Conservation (phyloP, 228 moss, liverwort and hornwort genomes). For the Sphagnum fallax region DNA sequence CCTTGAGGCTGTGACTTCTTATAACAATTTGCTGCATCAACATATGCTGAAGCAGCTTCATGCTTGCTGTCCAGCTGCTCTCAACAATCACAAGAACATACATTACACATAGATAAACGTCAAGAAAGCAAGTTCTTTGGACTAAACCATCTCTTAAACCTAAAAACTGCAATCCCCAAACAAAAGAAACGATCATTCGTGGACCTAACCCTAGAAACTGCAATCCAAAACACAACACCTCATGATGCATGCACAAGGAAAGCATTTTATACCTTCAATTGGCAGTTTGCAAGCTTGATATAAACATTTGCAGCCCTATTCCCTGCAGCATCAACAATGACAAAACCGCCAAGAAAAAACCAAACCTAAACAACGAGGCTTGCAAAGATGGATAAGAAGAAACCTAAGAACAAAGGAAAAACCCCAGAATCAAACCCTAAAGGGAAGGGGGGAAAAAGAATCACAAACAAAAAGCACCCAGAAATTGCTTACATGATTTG, state of each 20-base stretch:
- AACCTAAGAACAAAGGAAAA: background rate
- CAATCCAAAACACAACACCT: too few relatives aligned
- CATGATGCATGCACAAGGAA: too few relatives aligned
- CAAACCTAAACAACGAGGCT: background rate
- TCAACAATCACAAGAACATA: background rate
- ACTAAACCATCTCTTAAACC: too few relatives aligned
- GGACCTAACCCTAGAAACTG: too few relatives aligned
- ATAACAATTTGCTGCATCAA: constrained; percentile 95
- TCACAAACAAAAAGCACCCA: constrained; percentile 12
- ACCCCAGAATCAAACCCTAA: background rate
- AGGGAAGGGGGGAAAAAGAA: background rate
- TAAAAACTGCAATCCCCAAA: too few relatives aligned
- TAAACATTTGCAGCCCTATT: constrained; percentile 2
- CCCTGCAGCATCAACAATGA: background rate
- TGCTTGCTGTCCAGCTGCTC: constrained; percentile 94
- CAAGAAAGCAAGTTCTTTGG: too few relatives aligned
- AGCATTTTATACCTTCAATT: constrained; percentile 2
- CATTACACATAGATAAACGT: too few relatives aligned
- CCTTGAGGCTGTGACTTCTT: constrained; percentile 88
- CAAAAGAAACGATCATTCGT: too few relatives aligned
- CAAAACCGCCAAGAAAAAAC: background rate
- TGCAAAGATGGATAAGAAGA: background rate
- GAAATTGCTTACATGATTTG: constrained; percentile 11
- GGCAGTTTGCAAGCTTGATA: constrained; percentile 9
- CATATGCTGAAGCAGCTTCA: constrained; percentile 94